Base-by-base conservation (phyloP, 2,329 filamentous ascomycete species). In the Knufia fluminis region DNA sequence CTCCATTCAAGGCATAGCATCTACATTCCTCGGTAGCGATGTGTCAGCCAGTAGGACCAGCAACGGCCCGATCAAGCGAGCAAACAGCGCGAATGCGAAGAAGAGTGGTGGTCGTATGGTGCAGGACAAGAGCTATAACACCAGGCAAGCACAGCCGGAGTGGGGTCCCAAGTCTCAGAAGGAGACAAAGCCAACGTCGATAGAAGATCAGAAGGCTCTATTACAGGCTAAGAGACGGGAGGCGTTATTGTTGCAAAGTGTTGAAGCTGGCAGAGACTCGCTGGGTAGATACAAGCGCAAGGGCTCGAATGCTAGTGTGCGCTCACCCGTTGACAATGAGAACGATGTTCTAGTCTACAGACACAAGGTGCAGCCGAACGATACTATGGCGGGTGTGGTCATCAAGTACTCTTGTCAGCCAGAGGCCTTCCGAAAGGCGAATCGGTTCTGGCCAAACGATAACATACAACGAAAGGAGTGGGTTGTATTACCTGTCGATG, bases 401-500 rank as follows among this genome's bases (percentile, higher is more conserved):
- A 82, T 98, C 56, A 86, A 83, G 59, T 98, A 94, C 67, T 84
- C 86, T 59, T 97, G 91, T 64, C 80, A 86, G 54, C 82, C 89
- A 49, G 84, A 90, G 42, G 77, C 85, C 1, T 82, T 98, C 57
- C 78, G 87, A 51, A 92, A 86, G 64, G 82, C 88, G 33, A 98
- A 98, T 64, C 81, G 92, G 9, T 81, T 98, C 61, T 98, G 92
- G 92, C 87, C 89, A 4, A 87, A 89, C 55, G 92, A 97, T 63
- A 88, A 81, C 54, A 84, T 97, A 31, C 91, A 96, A 64, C 80
- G 82, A 42, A 82, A 90, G 52, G 86, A 86, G 60, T 83, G 80
- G 55, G 76, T 98, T 14, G 76, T 90, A 7, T 71, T 98, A 46
- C 92, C 92, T 0, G 87, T 97, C 3, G 90, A 95, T 64, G 85